Evolutionary conservation across 106 monocot species (phyloP), one percentile per base, ranked within the genome.

Genomic region (Platanthera guangdongensis): DNA sequence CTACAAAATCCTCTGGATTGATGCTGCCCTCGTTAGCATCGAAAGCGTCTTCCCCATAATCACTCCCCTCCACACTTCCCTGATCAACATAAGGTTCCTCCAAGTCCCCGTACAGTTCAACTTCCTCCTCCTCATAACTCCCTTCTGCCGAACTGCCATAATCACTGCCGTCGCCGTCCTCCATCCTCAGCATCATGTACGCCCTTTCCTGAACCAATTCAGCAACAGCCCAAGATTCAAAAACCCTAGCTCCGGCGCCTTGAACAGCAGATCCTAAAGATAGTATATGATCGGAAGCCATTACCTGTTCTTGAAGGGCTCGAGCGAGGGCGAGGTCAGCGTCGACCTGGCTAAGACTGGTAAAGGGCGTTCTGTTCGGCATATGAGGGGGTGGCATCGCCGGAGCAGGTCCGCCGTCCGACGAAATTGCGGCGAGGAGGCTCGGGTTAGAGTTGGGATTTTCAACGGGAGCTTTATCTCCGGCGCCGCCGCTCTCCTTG

Each of bases 291-390:
- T 32, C 52, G 49, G 39, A 72, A 72, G 47, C 74, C 10, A 51
- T 50, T 67, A 88, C 97, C 97, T 99, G 97, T 50, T 99, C 94
- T 57, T 99, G 96, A 67, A 93, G 85, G 32, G 90, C 88, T 22
- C 93, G 85, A 32, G 96, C 93, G 74, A 93, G 93, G 16, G 93
- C 96, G 16, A 87, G 89, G 84, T 97, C 96, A 69, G 96, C 93
- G 53, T 97, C 96, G 71, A 93, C 87, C 82, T 97, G 96, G 84
- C 86, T 87, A 15, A 97, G 85, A 76, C 87, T 85, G 45, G 91
- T 97, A 82, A 97, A 97, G 13, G 93, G 96, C n/a, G 82, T 80
- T 49, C 96, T 77, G 18, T 84, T 16, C 7, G 83, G 49, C 68
- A 65, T 69, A 68, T 50, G 67, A 3, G 19, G 69, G 9, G 67